phyloP scores from a whole-genome alignment of 2,329 filamentous ascomycete species.

The Macrophomina tecta region DNA sequence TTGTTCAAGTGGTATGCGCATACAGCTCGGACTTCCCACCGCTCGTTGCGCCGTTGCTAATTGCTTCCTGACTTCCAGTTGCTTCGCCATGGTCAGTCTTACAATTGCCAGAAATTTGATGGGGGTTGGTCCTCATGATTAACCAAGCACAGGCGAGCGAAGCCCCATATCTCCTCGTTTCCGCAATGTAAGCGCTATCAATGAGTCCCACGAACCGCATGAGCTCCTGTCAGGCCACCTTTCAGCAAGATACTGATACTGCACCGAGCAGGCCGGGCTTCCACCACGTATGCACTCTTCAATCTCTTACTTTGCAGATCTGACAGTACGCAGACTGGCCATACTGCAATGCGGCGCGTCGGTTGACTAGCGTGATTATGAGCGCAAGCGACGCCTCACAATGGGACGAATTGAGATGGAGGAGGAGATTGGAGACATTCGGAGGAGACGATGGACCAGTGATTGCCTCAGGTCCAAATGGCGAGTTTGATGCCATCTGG shows the following conservation, averaged over 20 bases:
- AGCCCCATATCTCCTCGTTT: constrained; percentile 90
- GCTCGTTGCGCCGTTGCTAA: constrained; percentile 18
- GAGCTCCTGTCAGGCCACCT: neutral
- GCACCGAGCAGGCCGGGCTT: constrained; percentile 52
- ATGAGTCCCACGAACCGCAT: neutral
- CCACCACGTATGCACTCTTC: constrained; percentile 49
- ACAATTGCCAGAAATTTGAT: neutral
- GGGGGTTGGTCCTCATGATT: neutral
- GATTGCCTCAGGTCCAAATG: constrained; percentile 69
- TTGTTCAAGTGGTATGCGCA: constrained; percentile 76
- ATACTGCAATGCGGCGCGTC: constrained; percentile 80
- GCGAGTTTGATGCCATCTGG: constrained; percentile 81
- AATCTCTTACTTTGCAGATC: constrained; percentile 31
- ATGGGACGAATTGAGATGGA: constrained; percentile 67
- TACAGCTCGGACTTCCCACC: neutral
- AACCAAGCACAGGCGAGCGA: constrained; percentile 63
- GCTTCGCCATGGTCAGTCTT: constrained; percentile 46
- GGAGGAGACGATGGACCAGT: constrained; percentile 68
- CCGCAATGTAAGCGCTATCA: constrained; percentile 61
- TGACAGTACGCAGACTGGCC: constrained; percentile 70
- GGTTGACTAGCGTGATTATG: constrained; percentile 69
- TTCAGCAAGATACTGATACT: neutral
- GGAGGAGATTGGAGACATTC: constrained; percentile 83
- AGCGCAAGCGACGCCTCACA: constrained; percentile 57
- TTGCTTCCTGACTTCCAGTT: constrained; percentile 35